Evolutionary conservation across 306 rosid genomes (phyloP).

Genomic region (Biancaea sappan): DNA sequence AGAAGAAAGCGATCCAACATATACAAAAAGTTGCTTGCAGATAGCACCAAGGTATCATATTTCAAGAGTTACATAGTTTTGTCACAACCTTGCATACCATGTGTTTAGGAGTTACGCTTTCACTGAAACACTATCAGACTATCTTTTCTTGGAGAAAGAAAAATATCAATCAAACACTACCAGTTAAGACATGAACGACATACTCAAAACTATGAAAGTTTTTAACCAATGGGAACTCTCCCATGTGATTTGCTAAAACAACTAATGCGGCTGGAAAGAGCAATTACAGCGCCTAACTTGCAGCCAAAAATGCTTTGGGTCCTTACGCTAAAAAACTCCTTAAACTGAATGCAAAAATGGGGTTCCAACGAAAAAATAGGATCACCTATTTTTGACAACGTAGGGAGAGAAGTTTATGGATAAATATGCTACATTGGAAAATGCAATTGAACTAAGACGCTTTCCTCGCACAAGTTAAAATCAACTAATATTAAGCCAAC

Average conservation of each 20-base stretch:
- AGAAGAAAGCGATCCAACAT: neutral
- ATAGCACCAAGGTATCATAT: neutral
- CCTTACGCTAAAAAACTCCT: neutral
- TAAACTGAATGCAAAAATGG: neutral
- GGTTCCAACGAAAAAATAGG: neutral
- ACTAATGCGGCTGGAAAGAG: neutral
- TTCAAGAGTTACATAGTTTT: neutral
- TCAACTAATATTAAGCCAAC: neutral
- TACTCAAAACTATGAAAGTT: too few species aligned
- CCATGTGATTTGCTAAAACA: neutral
- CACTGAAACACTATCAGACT: neutral
- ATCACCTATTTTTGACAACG: neutral
- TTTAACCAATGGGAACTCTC: neutral
- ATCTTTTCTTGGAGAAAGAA: too few species aligned
- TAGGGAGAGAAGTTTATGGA: neutral
- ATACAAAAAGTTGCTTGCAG: neutral
- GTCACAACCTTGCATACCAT: neutral
- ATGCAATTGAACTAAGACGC: neutral
- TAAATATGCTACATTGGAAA: conserved; percentile 1
- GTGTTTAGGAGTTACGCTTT: neutral
- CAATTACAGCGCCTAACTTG: neutral
- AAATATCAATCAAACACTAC: too few species aligned
- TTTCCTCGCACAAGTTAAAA: neutral
- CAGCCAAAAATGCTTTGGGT: neutral
- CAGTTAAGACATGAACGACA: too few species aligned